Conservation (phyloP, 768 basidiomycete genomes). For the Phaffia tasmanica region DNA sequence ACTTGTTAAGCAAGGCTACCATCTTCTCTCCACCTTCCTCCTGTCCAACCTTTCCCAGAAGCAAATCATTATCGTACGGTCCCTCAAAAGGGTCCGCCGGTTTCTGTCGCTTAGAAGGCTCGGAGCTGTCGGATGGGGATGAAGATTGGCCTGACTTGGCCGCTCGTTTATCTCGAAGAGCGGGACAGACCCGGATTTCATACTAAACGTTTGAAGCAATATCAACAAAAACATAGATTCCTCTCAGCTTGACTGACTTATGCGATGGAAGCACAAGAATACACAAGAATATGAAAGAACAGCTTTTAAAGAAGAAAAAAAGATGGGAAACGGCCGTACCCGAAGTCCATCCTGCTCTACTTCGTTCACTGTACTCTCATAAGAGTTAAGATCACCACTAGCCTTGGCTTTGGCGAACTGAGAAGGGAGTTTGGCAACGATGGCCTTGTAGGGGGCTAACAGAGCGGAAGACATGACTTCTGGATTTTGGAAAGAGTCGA, state of each 20-base stretch:
- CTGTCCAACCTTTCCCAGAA: constrained; percentile 23
- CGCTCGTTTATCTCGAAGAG: constrained; percentile 18
- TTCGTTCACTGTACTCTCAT: constrained; percentile 18
- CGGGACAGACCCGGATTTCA: constrained; percentile 23
- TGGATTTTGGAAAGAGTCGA: no score
- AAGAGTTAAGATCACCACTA: constrained; percentile 17
- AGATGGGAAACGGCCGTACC: background rate
- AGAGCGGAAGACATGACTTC: background rate
- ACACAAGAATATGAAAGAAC: no score
- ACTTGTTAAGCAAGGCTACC: constrained; percentile 25
- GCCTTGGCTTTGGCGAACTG: constrained; percentile 23
- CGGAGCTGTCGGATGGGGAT: background rate
- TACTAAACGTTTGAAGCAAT: constrained; percentile 1
- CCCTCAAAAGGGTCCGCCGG: constrained; percentile 24
- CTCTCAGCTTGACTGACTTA: no score
- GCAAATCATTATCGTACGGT: constrained; percentile 23
- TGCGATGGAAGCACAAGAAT: no score
- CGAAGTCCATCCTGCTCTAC: constrained; percentile 18
- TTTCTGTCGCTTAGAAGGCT: background rate
- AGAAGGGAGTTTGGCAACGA: constrained; percentile 2
- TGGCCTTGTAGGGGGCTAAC: constrained; percentile 17
- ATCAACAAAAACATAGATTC: no score
- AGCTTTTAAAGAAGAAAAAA: no score
- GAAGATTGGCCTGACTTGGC: background rate
- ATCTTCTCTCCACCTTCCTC: constrained; percentile 25